Base-by-base conservation (phyloP, 306 rosid species). In the Acacia acuminata region DNA sequence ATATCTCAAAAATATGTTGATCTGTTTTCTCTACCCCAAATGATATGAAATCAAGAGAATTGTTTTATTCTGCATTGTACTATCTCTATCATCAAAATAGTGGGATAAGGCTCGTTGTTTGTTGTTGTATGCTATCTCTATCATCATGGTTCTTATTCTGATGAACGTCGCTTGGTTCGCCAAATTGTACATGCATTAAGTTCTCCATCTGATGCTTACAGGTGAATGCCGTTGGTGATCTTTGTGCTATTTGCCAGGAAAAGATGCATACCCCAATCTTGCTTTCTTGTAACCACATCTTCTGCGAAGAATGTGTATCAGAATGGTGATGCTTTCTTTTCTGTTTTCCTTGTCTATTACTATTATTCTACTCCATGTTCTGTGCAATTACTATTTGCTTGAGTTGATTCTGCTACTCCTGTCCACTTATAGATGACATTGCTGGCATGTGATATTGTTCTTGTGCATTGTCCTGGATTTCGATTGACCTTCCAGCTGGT, bases 241-340 rank as follows among this genome's bases (percentile, higher is more conserved):
- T 96, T 50, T 96, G 99, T 84, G 97, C 99, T 45, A 96, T 96
- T 89, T 96, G 99, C 88, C 99, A 96, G 89, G 99, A 96, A 89
- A 94, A 96, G 92, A 96, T 96, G 98, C 98, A 92, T 81, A 89
- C 94, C 66, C 99, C 99, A 56, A 86, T 96, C 82, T 86, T 91
- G 61, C 98, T 96, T 72, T 91, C 94, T 38, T 96, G 99, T 86
- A 96, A 96, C 84, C 99, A 96, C 92, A 90, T 96, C 76, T 96
- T 96, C 85, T 96, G 99, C 38, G 97, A 96, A 89, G 99, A 96
- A 79, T 96, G 99, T 71, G 99, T 94, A 75, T 96, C 98, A 71
- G 99, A 96, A 79, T 96, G 99, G 99, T 94, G 67, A 87, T 94
- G 36, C 60, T 73, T 25, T 66, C 50, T 80, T 67, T 81, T 53